Conservation (phyloP, 805 yeast species). For the Saccharomycopsis sp. region DNA sequence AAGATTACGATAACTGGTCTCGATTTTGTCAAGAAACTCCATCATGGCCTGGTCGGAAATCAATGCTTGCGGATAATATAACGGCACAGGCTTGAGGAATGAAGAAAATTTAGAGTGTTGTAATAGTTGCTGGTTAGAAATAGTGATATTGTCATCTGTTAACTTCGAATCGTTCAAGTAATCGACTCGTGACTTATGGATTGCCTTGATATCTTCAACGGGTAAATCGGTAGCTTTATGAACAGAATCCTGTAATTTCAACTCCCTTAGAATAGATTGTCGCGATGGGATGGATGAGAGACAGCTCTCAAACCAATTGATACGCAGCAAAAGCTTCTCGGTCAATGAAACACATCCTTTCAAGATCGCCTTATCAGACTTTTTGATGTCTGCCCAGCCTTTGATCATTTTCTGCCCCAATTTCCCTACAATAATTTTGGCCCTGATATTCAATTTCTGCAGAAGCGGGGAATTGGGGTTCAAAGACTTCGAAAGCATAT, state of each 20-base stretch:
- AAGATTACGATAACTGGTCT: conserved; percentile 20
- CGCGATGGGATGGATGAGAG: conserved; percentile 38
- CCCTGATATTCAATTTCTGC: background rate
- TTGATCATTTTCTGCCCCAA: conserved; percentile 28
- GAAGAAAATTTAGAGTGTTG: background rate
- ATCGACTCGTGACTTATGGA: conserved; percentile 9
- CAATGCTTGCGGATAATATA: conserved; percentile 15
- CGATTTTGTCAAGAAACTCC: conserved; percentile 28
- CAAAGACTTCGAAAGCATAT: conserved; percentile 3
- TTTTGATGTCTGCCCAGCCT: conserved; percentile 35
- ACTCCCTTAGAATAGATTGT: conserved; percentile 36
- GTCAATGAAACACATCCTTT: conserved; percentile 30
- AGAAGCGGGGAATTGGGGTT: background rate
- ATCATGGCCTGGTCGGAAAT: conserved; percentile 26
- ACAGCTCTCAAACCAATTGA: conserved; percentile 31
- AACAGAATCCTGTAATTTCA: conserved; percentile 24
- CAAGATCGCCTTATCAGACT: conserved; percentile 31
- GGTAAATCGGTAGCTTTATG: background rate
- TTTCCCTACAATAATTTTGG: conserved; percentile 26
- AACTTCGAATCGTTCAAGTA: background rate
- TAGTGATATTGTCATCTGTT: background rate
- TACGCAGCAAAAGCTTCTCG: conserved; percentile 24
- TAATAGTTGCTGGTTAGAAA: background rate
- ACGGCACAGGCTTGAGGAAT: conserved; percentile 16
- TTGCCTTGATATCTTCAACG: background rate